Conservation (phyloP, 164 flowering plant species). For the Vitis riparia region DNA sequence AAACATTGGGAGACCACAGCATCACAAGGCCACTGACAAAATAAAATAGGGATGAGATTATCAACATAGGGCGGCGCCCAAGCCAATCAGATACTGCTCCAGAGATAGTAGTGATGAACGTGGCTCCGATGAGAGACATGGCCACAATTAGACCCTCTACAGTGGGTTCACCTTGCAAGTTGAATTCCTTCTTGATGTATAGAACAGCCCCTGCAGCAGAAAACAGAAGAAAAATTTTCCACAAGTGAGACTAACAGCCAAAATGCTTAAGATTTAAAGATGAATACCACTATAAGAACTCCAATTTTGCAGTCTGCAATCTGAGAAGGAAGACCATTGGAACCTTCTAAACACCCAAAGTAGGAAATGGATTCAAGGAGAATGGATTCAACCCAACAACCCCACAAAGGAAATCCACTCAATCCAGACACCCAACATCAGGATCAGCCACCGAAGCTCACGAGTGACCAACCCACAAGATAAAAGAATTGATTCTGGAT, state of each 20-base stretch:
- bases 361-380: no score
- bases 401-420: neutral
- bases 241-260: neutral
- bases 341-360: no score
- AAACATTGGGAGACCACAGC: constrained; percentile 69
- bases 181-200: constrained; percentile 55
- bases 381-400: neutral
- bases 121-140: constrained; percentile 62
- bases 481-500: neutral
- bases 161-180: constrained; percentile 44
- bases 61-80: constrained; percentile 62
- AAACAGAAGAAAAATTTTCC: neutral
- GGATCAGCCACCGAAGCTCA: no score
- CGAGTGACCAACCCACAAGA: no score
- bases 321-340: no score
- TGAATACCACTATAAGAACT: neutral
- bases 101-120: constrained; percentile 49
- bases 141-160: constrained; percentile 64
- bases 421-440: neutral
- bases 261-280: neutral
- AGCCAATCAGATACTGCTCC: constrained; percentile 48
- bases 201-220: constrained; percentile 48
- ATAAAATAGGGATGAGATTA: constrained; percentile 43
- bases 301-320: no score
- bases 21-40: constrained; percentile 46